Base-by-base conservation (phyloP, 2,329 filamentous ascomycete genomes). In the Curvularia spicifera region DNA sequence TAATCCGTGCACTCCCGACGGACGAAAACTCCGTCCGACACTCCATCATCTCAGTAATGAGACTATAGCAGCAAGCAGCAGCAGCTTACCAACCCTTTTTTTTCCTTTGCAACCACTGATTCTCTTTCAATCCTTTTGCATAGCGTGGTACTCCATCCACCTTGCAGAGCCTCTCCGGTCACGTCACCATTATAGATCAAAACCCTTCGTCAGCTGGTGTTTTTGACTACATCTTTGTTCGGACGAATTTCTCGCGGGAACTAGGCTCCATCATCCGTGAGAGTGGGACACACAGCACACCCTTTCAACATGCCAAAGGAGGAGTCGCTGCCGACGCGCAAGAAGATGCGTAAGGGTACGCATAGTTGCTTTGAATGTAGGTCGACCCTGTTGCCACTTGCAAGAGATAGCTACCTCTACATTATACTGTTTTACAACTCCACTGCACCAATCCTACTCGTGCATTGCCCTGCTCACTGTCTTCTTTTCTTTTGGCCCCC, bases 291-390 rank as follows among this genome's bases (percentile, higher is more conserved):
- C 50, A 54, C 29, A 51, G 45, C 35, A 20, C 22, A 33, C 13
- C 26, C 50, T 52, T 69, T 51, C 71, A 67, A 59, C 20, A 77
- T 77, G 74, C 74, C 74, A 1, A 77, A 77, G 64, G 72, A 75
- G 60, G 66, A 71, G 49, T 65, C 72, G 43, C 51, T 74, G 56
- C 69, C 71, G 42, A 66, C 68, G 35, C 71, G 76, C 49, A 78
- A 78, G 66, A 79, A 76, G 72, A 79, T 79, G 77, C 71, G 77
- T 52, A 79, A 79, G 64, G 77, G 77, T 22, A 79, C 77, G 49
- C 77, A 78, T 65, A 78, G 76, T 61, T 79, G 77, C 67, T 79
- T 79, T 57, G 77, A 79, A 72, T 79, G 77, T 78, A 78, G 56
- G 76, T 76, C 59, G 47, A 56, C 42, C 56, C 51, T 24, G 35